phyloP scores from a whole-genome alignment of 2,329 filamentous ascomycete genomes.

The Colletotrichum shisoi region DNA sequence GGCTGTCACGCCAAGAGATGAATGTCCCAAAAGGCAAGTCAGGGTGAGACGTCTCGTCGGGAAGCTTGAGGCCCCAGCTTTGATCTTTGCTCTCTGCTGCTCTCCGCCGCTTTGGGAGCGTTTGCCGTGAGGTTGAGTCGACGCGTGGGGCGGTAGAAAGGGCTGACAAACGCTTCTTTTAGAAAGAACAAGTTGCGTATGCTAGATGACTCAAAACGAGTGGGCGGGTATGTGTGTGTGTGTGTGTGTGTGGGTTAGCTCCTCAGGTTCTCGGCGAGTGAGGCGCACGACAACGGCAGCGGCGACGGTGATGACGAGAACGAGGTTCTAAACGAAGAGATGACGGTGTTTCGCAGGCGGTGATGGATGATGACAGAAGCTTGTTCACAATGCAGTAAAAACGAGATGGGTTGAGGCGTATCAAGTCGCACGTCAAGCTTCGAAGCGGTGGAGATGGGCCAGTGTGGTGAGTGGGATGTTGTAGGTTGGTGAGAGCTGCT shows the following conservation, averaged over 20 bases:
- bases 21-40: conserved; percentile 5
- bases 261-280: conserved; percentile 15
- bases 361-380: conserved; percentile 33
- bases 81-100: not conserved
- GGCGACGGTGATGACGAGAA: not conserved
- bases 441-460: conserved; percentile 30
- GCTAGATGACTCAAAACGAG: conserved; percentile 27
- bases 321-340: conserved; percentile 6
- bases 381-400: conserved; percentile 26
- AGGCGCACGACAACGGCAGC: not conserved
- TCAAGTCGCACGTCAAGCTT: conserved; percentile 37
- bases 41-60: conserved; percentile 37
- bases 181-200: conserved; percentile 20
- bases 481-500: conserved; percentile 30
- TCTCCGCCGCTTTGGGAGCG: not conserved
- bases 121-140: conserved; percentile 1
- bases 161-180: conserved; percentile 23
- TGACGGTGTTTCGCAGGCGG: conserved; percentile 28
- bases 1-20: conserved; percentile 34
- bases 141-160: not conserved
- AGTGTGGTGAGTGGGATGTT: conserved; percentile 18
- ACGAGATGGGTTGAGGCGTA: conserved; percentile 31
- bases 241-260: conserved; percentile 30
- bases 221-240: conserved; percentile 5
- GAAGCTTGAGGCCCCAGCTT: conserved; percentile 18